phyloP scores from a whole-genome alignment of 495 filamentous ascomycete genomes.

The Filosporella fistucella region DNA sequence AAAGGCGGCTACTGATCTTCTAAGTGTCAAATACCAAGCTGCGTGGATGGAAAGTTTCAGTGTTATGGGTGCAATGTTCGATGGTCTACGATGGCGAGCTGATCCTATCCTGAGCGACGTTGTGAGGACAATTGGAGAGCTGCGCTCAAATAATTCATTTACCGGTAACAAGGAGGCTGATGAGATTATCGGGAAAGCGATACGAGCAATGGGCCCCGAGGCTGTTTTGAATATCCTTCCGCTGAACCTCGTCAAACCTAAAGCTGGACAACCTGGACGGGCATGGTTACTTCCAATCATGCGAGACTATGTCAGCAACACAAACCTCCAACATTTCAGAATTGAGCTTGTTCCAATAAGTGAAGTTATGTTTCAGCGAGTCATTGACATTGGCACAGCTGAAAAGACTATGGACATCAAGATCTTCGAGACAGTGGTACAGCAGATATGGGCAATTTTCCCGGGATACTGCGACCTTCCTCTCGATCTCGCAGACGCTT shows the following conservation, averaged over 20 bases:
- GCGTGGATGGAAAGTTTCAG: conserved; percentile 96
- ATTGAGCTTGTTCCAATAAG: conserved; percentile 83
- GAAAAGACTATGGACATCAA: conserved; percentile 93
- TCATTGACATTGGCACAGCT: conserved; percentile 69
- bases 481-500: conserved; percentile 67
- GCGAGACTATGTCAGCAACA: conserved; percentile 79
- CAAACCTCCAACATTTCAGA: conserved; percentile 79
- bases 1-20: conserved; percentile 58
- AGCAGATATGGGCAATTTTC: conserved; percentile 92
- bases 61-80: conserved; percentile 81
- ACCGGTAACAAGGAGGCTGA: conserved; percentile 93
- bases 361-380: conserved; percentile 81
- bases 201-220: conserved; percentile 83
- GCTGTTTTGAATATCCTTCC: conserved; percentile 75
- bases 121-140: conserved; percentile 74
- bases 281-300: conserved; percentile 94
- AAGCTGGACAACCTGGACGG: conserved; percentile 70
- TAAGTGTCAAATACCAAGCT: conserved; percentile 85
- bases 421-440: conserved; percentile 93
- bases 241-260: conserved; percentile 75
- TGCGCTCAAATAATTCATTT: conserved; percentile 86
- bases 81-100: conserved; percentile 79
- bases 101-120: conserved; percentile 69
- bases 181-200: conserved; percentile 77
- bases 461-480: conserved; percentile 94